Base-by-base conservation (phyloP, 1,284 basidiomycete species). In the Rhodotorula sp. region DNA sequence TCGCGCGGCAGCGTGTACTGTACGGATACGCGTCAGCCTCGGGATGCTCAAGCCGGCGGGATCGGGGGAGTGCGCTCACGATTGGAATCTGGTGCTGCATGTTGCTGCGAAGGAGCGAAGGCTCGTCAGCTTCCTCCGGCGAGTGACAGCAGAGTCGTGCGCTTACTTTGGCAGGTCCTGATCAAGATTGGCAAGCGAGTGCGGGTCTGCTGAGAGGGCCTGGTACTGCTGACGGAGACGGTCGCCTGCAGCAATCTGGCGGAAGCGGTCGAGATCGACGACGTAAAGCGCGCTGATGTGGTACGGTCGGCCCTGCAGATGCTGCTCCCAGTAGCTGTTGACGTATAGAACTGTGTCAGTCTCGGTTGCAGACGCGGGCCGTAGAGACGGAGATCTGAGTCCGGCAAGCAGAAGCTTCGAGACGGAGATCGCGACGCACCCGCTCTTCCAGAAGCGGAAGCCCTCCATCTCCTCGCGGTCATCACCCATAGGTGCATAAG, bases 261-360 rank as follows among this genome's bases (percentile, higher is more conserved):
- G 89, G 88, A 99, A 98, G 23, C 91, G 88, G 61, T 93, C 90
- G n/a, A 99, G 87, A 81, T 99, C 96, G 57, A 99, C 89, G 13
- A 99, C 93, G 81, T 98, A 99, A 1, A 99, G 84, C 0, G 97
- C 95, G n/a, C 73, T 91, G 81, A 97, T 97, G 80, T 97, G 94
- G 83, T 97, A 97, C 13, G 92, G 91, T 68, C 85, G 83, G 0
- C 91, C 93, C 64, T 85, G 83, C 68, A 97, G 82, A 79, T 91
- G 92, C 54, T 95, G 89, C 77, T 87, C 89, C 94, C 93, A 96
- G 81, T 96, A 96, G 0, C 70, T 70, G 54, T n/a, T 56, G n/a
- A 27, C 67, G 34, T 34, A 34, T 5, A 34, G 34, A 34, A 34
- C 34, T 34, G 34, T 34, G 2, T 34, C 34, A 34, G 34, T 34